These are phyloP conservation scores for Hypoxylon sp. DNA, from an alignment of 2,329 filamentous ascomycete genomes.

Conservation along the genomic window DNA sequence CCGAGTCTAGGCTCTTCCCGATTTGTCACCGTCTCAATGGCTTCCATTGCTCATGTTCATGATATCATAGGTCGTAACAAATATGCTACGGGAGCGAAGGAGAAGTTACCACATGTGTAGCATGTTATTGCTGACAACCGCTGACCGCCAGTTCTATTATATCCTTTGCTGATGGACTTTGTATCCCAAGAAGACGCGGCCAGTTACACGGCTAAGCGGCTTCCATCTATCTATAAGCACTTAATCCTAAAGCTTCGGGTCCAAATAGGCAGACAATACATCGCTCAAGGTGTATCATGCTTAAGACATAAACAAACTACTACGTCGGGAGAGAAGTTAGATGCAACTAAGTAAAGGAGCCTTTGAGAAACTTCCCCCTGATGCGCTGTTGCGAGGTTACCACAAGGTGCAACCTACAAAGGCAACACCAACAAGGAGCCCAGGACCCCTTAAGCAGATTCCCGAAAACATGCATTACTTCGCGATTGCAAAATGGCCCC, in stretches of 20 bases:
- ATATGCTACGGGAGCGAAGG: constrained; percentile 12
- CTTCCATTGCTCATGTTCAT: constrained; percentile 13
- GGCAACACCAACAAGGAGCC: constrained; percentile 30
- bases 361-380: constrained; percentile 21
- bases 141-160: constrained; percentile 10
- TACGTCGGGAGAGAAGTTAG: constrained; percentile 19
- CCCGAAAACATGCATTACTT: constrained; percentile 41
- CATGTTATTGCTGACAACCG: constrained; percentile 25
- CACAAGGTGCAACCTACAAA: constrained; percentile 36
- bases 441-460: constrained; percentile 37
- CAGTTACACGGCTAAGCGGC: constrained; percentile 33
- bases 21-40: constrained; percentile 27
- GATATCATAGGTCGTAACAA: constrained; percentile 10
- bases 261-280: constrained; percentile 29
- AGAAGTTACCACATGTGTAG: constrained; percentile 24
- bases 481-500: constrained; percentile 27
- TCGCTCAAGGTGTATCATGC: constrained; percentile 30
- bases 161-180: constrained; percentile 12
- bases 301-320: constrained; percentile 34
- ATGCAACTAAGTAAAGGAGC: constrained; percentile 19
- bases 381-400: constrained; percentile 27
- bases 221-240: constrained; percentile 24
- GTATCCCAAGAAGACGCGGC: constrained; percentile 24
- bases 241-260: constrained; percentile 14
- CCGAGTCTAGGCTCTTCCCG: constrained; percentile 26